These are phyloP conservation scores for Hyaloraphidium curvatum DNA, from an alignment of 192 early-diverging fungal genomes.

Conservation along the genomic window DNA sequence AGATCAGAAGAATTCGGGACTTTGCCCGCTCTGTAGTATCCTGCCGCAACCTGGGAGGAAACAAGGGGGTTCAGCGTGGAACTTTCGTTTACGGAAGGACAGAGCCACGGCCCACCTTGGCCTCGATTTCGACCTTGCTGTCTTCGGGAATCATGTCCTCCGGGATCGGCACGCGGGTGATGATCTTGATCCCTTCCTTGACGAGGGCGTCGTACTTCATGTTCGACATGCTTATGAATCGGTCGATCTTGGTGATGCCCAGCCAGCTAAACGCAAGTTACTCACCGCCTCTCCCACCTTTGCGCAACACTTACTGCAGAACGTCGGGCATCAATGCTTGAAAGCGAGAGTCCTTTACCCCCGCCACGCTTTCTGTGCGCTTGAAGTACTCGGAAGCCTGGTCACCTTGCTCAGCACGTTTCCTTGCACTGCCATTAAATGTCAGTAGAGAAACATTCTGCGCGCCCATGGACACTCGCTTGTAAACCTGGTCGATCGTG, in stretches of 20 bases:
- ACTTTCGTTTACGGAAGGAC: background rate
- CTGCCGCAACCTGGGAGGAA: background rate
- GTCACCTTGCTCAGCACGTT: slow-evolving; percentile 46
- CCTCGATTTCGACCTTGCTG: slow-evolving; percentile 70
- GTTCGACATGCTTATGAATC: slow-evolving; percentile 63
- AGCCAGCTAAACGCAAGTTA: too few relatives aligned
- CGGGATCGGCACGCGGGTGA: slow-evolving; percentile 76
- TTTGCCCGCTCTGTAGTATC: slow-evolving; percentile 12
- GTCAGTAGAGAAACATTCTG: too few relatives aligned
- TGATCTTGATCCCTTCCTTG: slow-evolving; percentile 62
- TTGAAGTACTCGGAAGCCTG: slow-evolving; percentile 77
- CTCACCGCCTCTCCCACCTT: too few relatives aligned
- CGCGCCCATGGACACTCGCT: too few relatives aligned
- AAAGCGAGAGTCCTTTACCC: slow-evolving; percentile 91
- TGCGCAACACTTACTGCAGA: too few relatives aligned
- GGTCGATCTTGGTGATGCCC: slow-evolving; percentile 80
- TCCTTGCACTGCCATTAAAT: background rate
- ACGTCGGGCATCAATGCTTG: slow-evolving; percentile 94
- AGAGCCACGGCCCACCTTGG: slow-evolving; percentile 84
- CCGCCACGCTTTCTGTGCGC: slow-evolving; percentile 65
- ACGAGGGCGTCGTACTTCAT: slow-evolving; percentile 91
- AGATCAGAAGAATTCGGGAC: slow-evolving; percentile 38
- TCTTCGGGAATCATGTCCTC: slow-evolving; percentile 32
- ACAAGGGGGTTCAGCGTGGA: too few relatives aligned
- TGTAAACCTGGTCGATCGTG: too few relatives aligned